These are phyloP conservation scores for Monilinia laxa DNA, from an alignment of 2,329 filamentous ascomycete species.

Conservation along the genomic window DNA sequence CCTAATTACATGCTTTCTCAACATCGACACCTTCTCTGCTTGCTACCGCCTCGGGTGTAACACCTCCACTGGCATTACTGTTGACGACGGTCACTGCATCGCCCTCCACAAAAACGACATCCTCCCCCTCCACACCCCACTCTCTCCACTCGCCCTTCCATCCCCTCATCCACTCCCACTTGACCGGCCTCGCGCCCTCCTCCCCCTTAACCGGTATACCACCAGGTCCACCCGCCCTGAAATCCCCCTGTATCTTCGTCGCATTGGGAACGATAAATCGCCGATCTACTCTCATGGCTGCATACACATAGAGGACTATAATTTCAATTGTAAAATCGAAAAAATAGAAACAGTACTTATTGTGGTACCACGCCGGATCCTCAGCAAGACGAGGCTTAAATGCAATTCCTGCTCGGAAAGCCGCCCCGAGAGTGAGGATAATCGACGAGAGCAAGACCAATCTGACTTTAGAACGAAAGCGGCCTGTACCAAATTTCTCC, in stretches of 20 bases:
- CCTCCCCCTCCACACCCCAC: constrained; percentile 10
- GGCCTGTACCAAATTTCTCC: constrained; percentile 65
- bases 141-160: constrained; percentile 16
- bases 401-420: constrained; percentile 59
- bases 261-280: constrained; percentile 74
- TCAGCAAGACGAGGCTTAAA: constrained; percentile 11
- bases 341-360: constrained; percentile 71
- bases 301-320: constrained; percentile 65
- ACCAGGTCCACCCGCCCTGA: background rate
- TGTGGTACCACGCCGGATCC: constrained; percentile 44
- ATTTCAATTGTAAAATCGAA: constrained; percentile 78
- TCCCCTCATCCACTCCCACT: constrained; percentile 18
- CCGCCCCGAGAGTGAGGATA: constrained; percentile 65
- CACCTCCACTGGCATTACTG: constrained; percentile 3
- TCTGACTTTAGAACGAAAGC: constrained; percentile 62
- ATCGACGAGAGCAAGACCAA: constrained; percentile 59
- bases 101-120: background rate
- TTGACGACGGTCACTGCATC: constrained; percentile 1
- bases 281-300: constrained; percentile 67
- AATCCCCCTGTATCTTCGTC: constrained; percentile 54
- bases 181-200: background rate
- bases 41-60: background rate
- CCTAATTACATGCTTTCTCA: background rate
- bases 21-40: background rate
- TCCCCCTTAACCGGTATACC: constrained; percentile 1